Evolutionary conservation across 164 flowering plant genomes (phyloP).

Genomic region (Tetracentron sinense): DNA sequence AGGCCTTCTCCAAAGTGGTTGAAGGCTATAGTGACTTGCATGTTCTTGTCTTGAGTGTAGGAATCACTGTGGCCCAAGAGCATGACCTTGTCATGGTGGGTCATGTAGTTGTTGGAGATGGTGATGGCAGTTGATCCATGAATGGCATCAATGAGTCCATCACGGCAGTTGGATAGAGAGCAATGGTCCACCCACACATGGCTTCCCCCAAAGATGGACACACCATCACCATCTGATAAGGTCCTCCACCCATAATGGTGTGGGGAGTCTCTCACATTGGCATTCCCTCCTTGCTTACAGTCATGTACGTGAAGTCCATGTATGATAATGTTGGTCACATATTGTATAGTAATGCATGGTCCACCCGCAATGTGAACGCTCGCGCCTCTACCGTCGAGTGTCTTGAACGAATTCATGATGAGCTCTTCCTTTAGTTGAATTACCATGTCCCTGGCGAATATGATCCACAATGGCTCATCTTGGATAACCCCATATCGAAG

Average conservation of each 20-base stretch:
- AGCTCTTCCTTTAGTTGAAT: slow-evolving; percentile 68
- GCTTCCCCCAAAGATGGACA: slow-evolving; percentile 76
- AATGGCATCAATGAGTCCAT: slow-evolving; percentile 75
- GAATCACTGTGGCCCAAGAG: slow-evolving; percentile 77
- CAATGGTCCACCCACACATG: slow-evolving; percentile 84
- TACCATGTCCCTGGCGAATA: slow-evolving; percentile 67
- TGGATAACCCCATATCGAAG: slow-evolving; percentile 72
- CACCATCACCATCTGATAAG: slow-evolving; percentile 79
- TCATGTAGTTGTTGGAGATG: slow-evolving; percentile 73
- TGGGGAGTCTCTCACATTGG: slow-evolving; percentile 63
- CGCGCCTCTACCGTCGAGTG: slow-evolving; percentile 77
- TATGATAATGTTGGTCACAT: slow-evolving; percentile 70
- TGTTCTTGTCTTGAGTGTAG: slow-evolving; percentile 60
- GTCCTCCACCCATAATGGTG: slow-evolving; percentile 76
- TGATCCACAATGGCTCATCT: slow-evolving; percentile 80
- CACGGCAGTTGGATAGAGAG: slow-evolving; percentile 63
- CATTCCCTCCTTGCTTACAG: slow-evolving; percentile 77
- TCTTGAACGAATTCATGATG: slow-evolving; percentile 80
- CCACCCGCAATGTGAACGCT: slow-evolving; percentile 88
- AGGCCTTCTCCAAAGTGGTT: slow-evolving; percentile 88
- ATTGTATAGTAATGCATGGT: slow-evolving; percentile 77
- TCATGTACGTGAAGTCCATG: slow-evolving; percentile 80
- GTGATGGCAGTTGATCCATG: slow-evolving; percentile 78
- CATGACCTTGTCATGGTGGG: slow-evolving; percentile 88
- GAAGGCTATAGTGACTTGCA: slow-evolving; percentile 83